These are phyloP conservation scores for Pseudognaphalium luteoalbum DNA, from an alignment of 129 eudicot species.

Conservation along the genomic window DNA sequence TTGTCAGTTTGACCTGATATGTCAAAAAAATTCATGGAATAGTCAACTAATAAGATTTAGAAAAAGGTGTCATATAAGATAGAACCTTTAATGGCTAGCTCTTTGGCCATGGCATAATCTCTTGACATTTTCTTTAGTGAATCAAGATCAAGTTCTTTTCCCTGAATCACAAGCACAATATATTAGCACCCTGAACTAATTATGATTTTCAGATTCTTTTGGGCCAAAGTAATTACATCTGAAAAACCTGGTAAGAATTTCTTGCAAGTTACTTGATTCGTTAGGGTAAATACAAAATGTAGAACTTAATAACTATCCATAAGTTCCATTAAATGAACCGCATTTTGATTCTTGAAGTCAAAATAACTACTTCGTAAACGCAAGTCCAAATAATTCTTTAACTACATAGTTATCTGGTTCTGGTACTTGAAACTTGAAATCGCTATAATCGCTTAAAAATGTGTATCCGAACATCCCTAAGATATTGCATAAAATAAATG, in stretches of 20 bases:
- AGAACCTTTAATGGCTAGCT: constrained; percentile 68
- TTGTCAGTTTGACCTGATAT: constrained; percentile 3
- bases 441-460: not conserved
- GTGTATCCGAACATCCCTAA: not conserved
- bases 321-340: too few species aligned
- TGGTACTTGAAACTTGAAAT: not conserved
- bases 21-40: not conserved
- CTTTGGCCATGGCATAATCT: constrained; percentile 67
- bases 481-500: not conserved
- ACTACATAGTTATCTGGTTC: not conserved
- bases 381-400: not conserved
- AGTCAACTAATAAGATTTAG: not conserved
- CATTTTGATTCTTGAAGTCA: too few species aligned
- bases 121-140: constrained; percentile 56
- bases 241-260: too few species aligned
- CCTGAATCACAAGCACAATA: constrained; percentile 37
- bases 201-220: too few species aligned
- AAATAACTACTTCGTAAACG: not conserved
- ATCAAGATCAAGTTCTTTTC: constrained; percentile 66
- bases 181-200: too few species aligned
- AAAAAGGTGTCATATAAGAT: not conserved
- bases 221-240: too few species aligned
- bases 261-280: too few species aligned
- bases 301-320: too few species aligned
- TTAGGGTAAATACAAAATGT: too few species aligned